Conservation (phyloP, 2,329 filamentous ascomycete genomes). For the Penicillium brevicompactum region DNA sequence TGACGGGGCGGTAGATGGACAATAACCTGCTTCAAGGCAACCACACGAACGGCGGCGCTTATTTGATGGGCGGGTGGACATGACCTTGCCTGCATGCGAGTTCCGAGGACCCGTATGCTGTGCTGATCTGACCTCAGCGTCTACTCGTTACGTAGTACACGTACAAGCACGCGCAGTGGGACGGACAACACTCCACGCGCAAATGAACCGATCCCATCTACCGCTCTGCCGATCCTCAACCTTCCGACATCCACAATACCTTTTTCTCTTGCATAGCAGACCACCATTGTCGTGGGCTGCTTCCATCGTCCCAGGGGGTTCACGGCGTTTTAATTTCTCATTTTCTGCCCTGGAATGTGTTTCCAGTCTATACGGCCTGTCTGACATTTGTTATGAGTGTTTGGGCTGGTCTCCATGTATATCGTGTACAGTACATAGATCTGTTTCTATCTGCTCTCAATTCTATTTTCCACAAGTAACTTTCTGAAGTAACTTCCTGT, state of each 20-base stretch:
- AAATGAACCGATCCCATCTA: background rate
- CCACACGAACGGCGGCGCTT: background rate
- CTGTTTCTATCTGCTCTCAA: constrained; percentile 18
- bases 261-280: constrained; percentile 28
- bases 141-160: background rate
- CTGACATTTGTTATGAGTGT: constrained; percentile 10
- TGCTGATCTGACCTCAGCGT: background rate
- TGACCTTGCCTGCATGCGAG: background rate
- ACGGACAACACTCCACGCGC: background rate
- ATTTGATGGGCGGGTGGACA: background rate
- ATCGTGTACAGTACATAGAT: constrained; percentile 39
- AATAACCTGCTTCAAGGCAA: constrained; percentile 1
- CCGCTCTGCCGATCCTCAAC: background rate
- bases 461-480: background rate
- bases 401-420: constrained; percentile 23
- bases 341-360: constrained; percentile 20
- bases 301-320: constrained; percentile 32
- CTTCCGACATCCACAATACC: constrained; percentile 9
- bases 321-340: constrained; percentile 28
- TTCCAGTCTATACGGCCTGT: constrained; percentile 15
- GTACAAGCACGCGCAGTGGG: background rate
- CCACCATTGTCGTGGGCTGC: constrained; percentile 22
- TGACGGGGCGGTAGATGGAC: constrained; percentile 37
- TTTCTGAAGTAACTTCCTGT: background rate
- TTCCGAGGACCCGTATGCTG: background rate